phyloP scores from a whole-genome alignment of 139 green algal genomes.

The Limnomonas spitsbergensis region DNA sequence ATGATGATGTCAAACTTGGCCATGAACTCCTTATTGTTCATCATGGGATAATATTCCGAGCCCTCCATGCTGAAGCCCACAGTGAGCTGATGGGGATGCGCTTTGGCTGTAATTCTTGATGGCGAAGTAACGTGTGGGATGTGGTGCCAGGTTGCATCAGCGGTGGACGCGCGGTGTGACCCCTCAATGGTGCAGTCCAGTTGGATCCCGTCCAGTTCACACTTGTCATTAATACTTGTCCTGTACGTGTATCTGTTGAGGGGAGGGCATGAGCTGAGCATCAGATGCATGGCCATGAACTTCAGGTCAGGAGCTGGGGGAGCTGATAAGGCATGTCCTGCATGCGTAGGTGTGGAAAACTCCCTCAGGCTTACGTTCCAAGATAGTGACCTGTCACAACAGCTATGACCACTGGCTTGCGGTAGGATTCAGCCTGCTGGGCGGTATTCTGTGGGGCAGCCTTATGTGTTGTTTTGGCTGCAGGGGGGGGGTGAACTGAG shows the following conservation, averaged over 20 bases:
- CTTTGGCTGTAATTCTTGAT: not conserved
- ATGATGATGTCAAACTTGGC: constrained; percentile 23
- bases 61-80: constrained; percentile 19
- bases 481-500: too few relatives aligned
- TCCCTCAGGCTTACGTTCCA: not conserved
- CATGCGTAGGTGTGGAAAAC: too few relatives aligned
- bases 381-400: not conserved
- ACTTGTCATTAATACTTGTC: not conserved
- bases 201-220: not conserved
- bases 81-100: constrained; percentile 7
- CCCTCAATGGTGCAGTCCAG: not conserved
- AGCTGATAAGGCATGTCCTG: too few relatives aligned
- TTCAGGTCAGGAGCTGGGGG: too few relatives aligned
- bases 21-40: constrained; percentile 15
- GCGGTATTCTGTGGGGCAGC: not conserved
- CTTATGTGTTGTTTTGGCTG: too few relatives aligned
- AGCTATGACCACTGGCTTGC: not conserved
- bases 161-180: not conserved
- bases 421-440: too few relatives aligned
- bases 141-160: not conserved
- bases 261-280: too few relatives aligned
- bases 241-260: not conserved
- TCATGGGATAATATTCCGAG: constrained; percentile 1
- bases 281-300: too few relatives aligned
- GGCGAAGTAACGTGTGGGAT: not conserved